Evolutionary conservation across 306 rosid genomes (phyloP).

Genomic region (Delonix regia): DNA sequence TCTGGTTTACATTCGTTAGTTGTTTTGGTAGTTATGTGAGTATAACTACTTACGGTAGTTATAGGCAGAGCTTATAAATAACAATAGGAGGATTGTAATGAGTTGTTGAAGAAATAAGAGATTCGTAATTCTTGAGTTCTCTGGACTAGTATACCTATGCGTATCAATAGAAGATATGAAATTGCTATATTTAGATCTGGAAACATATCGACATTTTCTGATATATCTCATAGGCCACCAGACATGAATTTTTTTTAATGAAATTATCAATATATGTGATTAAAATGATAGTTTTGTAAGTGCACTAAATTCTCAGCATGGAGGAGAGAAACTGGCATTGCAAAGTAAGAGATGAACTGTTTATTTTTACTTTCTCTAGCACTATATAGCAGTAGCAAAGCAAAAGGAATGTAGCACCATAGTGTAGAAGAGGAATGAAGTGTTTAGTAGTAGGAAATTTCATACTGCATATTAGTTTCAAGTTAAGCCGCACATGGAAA

Average conservation of each 20-base stretch:
- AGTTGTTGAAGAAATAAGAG: no score
- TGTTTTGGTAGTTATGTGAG: no score
- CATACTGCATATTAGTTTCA: slow-evolving; percentile 5
- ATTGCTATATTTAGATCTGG: slow-evolving; percentile 9
- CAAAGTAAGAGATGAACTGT: neutral
- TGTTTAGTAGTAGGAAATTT: neutral
- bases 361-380: neutral
- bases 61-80: no score
- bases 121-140: no score
- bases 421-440: neutral
- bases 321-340: neutral
- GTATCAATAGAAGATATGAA: slow-evolving; percentile 16
- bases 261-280: neutral
- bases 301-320: neutral
- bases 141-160: no score
- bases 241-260: no score
- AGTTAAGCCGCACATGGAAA: neutral
- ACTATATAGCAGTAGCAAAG: slow-evolving; percentile 1
- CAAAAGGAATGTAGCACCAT: neutral
- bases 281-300: slow-evolving; percentile 16
- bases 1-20: no score
- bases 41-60: no score
- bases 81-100: no score
- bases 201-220: slow-evolving; percentile 4
- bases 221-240: neutral